These are phyloP conservation scores for Chalaropsis ovoidea DNA, from an alignment of 2,329 filamentous ascomycete genomes.

Conservation along the genomic window DNA sequence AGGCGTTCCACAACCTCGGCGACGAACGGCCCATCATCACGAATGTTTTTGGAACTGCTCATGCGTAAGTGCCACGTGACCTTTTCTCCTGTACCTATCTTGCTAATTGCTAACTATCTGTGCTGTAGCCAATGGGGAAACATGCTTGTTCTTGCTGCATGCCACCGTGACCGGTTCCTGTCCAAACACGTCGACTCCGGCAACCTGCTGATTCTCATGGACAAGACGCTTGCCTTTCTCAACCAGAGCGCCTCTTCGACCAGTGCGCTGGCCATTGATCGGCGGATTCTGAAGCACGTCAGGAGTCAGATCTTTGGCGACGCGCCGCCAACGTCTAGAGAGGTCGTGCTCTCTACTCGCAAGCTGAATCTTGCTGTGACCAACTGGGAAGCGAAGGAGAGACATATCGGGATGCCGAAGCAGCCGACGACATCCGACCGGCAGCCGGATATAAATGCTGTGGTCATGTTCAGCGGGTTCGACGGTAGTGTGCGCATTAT, in stretches of 20 bases:
- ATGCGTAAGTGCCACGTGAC: constrained; percentile 55
- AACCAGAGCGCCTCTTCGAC: constrained; percentile 58
- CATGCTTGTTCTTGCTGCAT: constrained; percentile 77
- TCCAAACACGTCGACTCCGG: constrained; percentile 46
- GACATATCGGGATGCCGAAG: constrained; percentile 14
- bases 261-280: constrained; percentile 63
- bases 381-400: too few relatives aligned
- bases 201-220: constrained; percentile 51
- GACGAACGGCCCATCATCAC: constrained; percentile 69
- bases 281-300: constrained; percentile 57
- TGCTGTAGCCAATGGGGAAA: constrained; percentile 74
- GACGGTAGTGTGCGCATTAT: constrained; percentile 2
- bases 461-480: background rate
- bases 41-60: constrained; percentile 91
- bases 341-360: background rate
- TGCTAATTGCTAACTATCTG: too few relatives aligned
- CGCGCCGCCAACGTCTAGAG: background rate
- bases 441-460: background rate
- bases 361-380: constrained; percentile 21
- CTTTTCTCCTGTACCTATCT: constrained; percentile 33
- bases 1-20: constrained; percentile 60
- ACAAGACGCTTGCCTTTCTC: constrained; percentile 68
- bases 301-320: constrained; percentile 37
- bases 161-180: constrained; percentile 58
- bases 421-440: background rate